Evolutionary conservation across 2,329 filamentous ascomycete genomes (phyloP).

Genomic region (Exophiala mesophila): DNA sequence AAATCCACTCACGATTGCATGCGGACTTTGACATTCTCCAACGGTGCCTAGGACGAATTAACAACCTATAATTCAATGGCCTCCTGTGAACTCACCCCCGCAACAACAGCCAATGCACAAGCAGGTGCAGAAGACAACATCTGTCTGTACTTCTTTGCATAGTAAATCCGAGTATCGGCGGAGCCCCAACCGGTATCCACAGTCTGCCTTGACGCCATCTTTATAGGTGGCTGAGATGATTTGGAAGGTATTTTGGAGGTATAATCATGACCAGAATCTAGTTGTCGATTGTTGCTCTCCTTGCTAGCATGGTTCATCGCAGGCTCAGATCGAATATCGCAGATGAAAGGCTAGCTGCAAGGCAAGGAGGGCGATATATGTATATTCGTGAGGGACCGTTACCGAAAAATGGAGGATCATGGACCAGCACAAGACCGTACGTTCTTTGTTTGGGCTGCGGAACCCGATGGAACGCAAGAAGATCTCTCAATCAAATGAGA

Average conservation of each 20-base stretch:
- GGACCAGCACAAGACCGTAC: too few species aligned
- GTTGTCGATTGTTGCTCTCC: constrained; percentile 16
- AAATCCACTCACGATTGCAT: constrained; percentile 43
- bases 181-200: constrained; percentile 20
- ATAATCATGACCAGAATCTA: constrained; percentile 37
- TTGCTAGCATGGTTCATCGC: constrained; percentile 27
- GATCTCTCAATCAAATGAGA: constrained; percentile 44
- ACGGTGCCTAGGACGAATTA: constrained; percentile 36
- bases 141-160: constrained; percentile 44
- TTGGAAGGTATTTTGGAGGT: constrained; percentile 33
- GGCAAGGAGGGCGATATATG: too few species aligned
- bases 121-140: constrained; percentile 43
- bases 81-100: constrained; percentile 36
- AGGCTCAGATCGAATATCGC: too few species aligned
- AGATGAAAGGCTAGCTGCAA: too few species aligned
- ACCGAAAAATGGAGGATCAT: too few species aligned
- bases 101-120: constrained; percentile 41
- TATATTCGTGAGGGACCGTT: too few species aligned
- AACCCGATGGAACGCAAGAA: constrained; percentile 50
- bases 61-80: too few species aligned
- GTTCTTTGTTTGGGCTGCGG: constrained; percentile 35
- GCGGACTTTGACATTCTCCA: constrained; percentile 46
- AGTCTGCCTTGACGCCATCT: constrained; percentile 14
- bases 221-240: constrained; percentile 29
- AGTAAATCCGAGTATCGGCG: constrained; percentile 36